phyloP scores from a whole-genome alignment of 2,329 filamentous ascomycete species.

The Exophiala spinifera region DNA sequence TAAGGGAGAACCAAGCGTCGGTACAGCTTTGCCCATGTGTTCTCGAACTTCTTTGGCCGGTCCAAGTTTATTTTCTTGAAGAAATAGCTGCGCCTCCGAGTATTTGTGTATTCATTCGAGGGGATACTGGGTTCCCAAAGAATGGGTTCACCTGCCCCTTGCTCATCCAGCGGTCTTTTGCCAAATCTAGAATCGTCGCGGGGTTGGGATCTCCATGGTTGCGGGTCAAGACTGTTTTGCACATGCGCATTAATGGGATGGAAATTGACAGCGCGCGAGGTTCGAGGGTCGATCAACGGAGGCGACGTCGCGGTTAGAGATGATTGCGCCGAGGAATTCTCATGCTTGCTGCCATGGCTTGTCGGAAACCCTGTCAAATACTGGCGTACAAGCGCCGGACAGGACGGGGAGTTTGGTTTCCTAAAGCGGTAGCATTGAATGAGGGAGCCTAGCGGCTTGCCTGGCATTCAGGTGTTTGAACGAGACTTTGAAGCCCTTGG shows the following conservation, averaged over 20 bases:
- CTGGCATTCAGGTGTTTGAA: conserved; percentile 23
- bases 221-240: too few species aligned
- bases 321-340: neutral
- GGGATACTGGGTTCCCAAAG: too few species aligned
- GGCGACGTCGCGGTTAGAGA: neutral
- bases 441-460: conserved; percentile 76
- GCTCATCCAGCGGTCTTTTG: too few species aligned
- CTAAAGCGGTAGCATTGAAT: conserved; percentile 77
- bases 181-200: too few species aligned
- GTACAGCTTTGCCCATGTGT: conserved; percentile 54
- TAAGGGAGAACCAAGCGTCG: conserved; percentile 93
- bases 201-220: too few species aligned
- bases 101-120: too few species aligned
- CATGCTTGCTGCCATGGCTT: neutral
- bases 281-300: neutral
- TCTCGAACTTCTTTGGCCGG: neutral
- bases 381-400: neutral
- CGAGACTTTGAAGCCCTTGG: neutral
- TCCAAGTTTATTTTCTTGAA: too few species aligned
- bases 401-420: neutral
- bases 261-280: neutral
- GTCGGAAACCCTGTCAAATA: neutral
- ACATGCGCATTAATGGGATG: neutral
- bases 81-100: too few species aligned
- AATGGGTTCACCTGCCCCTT: too few species aligned